These are phyloP conservation scores for Xerocomus potaroensis DNA, from an alignment of 768 basidiomycete genomes.

Conservation along the genomic window DNA sequence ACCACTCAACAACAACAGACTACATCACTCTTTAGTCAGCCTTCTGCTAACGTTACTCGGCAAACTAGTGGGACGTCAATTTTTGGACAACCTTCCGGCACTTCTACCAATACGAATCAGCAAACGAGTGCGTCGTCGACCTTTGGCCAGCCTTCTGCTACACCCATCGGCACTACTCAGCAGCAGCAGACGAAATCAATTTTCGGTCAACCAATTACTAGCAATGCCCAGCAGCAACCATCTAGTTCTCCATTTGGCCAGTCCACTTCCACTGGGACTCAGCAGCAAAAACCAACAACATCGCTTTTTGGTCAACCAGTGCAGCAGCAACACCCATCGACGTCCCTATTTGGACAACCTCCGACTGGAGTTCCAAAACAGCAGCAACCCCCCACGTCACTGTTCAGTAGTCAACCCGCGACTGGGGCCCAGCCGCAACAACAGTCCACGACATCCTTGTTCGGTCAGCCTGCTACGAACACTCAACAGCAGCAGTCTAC, in stretches of 20 bases:
- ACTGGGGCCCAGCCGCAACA: conserved; percentile 16
- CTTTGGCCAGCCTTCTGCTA: conserved; percentile 11
- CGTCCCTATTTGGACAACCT: conserved; percentile 36
- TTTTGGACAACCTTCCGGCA: conserved; percentile 19
- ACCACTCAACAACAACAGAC: conserved; percentile 11
- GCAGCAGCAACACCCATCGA: conserved; percentile 7
- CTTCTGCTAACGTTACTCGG: conserved; percentile 11
- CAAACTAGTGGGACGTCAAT: conserved; percentile 14
- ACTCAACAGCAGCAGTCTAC: conserved; percentile 34
- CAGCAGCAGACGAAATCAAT: conserved; percentile 19
- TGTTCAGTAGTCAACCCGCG: conserved; percentile 24
- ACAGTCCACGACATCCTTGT: conserved; percentile 12
- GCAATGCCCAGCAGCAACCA: conserved; percentile 30
- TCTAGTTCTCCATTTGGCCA: conserved; percentile 33
- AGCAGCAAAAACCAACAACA: conserved; percentile 29
- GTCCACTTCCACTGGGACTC: conserved; percentile 23
- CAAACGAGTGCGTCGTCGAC: not conserved
- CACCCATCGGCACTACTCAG: conserved; percentile 4
- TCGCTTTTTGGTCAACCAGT: conserved; percentile 24
- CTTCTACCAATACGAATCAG: not conserved
- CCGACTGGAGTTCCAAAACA: conserved; percentile 19
- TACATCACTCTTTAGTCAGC: conserved; percentile 9
- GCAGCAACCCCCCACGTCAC: conserved; percentile 15
- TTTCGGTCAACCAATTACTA: conserved; percentile 19
- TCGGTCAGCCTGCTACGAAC: conserved; percentile 27